A percentile compares a stretch with the other conserved stretches of the same genome.
phyloP scores from a whole-genome alignment of 2,329 filamentous ascomycete species.

The Epichloe elymi region DNA sequence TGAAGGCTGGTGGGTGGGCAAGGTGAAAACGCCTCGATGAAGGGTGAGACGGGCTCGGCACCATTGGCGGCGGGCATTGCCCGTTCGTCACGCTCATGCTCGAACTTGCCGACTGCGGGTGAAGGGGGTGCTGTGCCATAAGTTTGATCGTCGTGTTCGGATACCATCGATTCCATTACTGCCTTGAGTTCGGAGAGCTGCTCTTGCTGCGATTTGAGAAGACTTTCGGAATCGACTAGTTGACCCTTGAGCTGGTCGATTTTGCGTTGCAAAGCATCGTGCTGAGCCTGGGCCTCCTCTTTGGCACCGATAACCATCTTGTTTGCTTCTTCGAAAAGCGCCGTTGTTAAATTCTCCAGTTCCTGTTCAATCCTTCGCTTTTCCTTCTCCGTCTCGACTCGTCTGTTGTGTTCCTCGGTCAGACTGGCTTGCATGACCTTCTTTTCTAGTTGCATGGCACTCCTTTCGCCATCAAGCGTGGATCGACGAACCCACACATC shows the following conservation, averaged over 20 bases:
- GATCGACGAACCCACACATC: constrained; percentile 66
- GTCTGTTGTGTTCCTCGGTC: constrained; percentile 51
- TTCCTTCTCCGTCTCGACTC: constrained; percentile 56
- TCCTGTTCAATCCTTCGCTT: constrained; percentile 88
- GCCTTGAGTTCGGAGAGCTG: constrained; percentile 83
- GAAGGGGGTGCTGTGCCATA: constrained; percentile 70
- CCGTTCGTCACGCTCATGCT: constrained; percentile 36
- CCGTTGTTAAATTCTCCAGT: constrained; percentile 77
- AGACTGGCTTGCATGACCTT: constrained; percentile 42
- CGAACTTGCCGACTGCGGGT: constrained; percentile 59
- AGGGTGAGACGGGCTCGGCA: constrained; percentile 19
- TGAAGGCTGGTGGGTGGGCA: constrained; percentile 60
- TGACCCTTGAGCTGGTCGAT: constrained; percentile 81
- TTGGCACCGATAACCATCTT: constrained; percentile 88
- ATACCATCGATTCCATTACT: constrained; percentile 78
- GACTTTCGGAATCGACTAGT: constrained; percentile 70
- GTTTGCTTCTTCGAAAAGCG: constrained; percentile 96
- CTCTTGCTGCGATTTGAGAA: constrained; percentile 84
- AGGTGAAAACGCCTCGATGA: constrained; percentile 34
- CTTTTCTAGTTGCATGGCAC: constrained; percentile 46
- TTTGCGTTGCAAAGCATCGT: constrained; percentile 66
- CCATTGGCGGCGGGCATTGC: constrained; percentile 14
- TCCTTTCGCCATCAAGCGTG: constrained; percentile 60
- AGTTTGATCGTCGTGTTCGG: constrained; percentile 58
- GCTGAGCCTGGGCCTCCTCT: constrained; percentile 75